A percentile compares a stretch with the other conserved stretches of the same genome.
Evolutionary conservation across 176 grass and related monocot genomes (phyloP).

Genomic region (Oryza longistaminata): DNA sequence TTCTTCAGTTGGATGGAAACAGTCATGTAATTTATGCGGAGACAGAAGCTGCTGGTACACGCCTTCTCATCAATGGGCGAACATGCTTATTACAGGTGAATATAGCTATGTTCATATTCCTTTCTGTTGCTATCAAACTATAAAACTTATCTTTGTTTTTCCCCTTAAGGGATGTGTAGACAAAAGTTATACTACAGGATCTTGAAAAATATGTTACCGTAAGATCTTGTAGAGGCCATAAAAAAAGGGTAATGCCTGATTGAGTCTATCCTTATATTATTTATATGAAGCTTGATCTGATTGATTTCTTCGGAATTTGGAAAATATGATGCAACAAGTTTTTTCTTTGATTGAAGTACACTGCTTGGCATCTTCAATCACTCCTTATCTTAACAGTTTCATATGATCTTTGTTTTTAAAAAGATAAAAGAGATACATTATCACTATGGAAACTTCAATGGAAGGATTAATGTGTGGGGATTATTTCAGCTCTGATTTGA

Average conservation of each 20-base stretch:
- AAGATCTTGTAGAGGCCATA: background rate
- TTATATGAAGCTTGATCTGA: background rate
- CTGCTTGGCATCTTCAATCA: slow-evolving; percentile 22
- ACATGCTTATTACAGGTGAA: slow-evolving; percentile 99
- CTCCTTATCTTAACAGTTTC: background rate
- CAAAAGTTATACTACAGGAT: slow-evolving; percentile 16
- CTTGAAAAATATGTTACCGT: background rate
- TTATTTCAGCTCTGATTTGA: slow-evolving; percentile 24
- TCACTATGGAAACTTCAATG: slow-evolving; percentile 31
- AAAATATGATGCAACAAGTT: background rate
- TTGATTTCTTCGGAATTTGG: slow-evolving; percentile 2
- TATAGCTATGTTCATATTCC: slow-evolving; percentile 1
- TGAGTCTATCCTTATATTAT: background rate
- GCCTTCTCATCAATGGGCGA: slow-evolving; percentile 98
- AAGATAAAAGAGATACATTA: background rate
- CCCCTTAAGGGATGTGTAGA: background rate
- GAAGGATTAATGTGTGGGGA: background rate
- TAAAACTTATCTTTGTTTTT: slow-evolving; percentile 14
- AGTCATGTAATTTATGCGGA: slow-evolving; percentile 98
- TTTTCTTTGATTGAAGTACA: background rate
- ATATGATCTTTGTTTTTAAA: background rate
- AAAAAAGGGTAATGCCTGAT: background rate
- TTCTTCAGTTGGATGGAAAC: slow-evolving; percentile 89
- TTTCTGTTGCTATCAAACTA: slow-evolving; percentile 24
- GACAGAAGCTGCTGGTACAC: slow-evolving; percentile 96